Evolutionary conservation across 2,329 filamentous ascomycete genomes (phyloP).

Genomic region (Apiospora rasikravindrae): DNA sequence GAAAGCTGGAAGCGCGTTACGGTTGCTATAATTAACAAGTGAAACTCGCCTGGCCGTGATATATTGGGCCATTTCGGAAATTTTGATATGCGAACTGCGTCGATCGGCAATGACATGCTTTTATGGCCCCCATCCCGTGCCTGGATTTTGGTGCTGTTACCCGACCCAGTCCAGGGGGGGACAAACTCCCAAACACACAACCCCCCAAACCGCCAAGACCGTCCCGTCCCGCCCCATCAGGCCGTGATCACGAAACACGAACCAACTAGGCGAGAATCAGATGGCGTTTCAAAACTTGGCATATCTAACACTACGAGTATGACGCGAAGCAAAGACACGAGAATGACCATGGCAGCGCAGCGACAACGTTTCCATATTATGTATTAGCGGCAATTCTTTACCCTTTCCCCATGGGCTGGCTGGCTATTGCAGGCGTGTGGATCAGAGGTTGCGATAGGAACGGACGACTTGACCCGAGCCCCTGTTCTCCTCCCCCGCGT

Average conservation of each 20-base stretch:
- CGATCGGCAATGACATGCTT: constrained; percentile 1
- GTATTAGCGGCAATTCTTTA: background rate
- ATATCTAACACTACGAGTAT: background rate
- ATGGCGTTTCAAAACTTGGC: constrained; percentile 6
- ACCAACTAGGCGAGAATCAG: constrained; percentile 9
- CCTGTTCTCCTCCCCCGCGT: background rate
- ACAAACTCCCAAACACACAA: constrained; percentile 13
- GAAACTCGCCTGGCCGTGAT: background rate
- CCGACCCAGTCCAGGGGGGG: background rate
- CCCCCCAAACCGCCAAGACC: constrained; percentile 15
- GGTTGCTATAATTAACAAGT: background rate
- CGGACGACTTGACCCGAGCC: background rate
- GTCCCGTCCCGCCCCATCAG: constrained; percentile 11
- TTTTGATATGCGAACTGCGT: background rate
- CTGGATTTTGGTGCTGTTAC: background rate
- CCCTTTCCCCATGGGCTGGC: background rate
- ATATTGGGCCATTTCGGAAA: background rate
- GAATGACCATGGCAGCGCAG: background rate
- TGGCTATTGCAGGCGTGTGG: background rate
- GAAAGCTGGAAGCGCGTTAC: background rate
- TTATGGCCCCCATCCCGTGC: background rate
- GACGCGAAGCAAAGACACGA: background rate
- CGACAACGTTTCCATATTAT: background rate
- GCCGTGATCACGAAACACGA: background rate
- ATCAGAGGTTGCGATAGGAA: background rate